These are phyloP conservation scores for Phaeolepiota aurea DNA, from an alignment of 768 basidiomycete species.

Conservation along the genomic window DNA sequence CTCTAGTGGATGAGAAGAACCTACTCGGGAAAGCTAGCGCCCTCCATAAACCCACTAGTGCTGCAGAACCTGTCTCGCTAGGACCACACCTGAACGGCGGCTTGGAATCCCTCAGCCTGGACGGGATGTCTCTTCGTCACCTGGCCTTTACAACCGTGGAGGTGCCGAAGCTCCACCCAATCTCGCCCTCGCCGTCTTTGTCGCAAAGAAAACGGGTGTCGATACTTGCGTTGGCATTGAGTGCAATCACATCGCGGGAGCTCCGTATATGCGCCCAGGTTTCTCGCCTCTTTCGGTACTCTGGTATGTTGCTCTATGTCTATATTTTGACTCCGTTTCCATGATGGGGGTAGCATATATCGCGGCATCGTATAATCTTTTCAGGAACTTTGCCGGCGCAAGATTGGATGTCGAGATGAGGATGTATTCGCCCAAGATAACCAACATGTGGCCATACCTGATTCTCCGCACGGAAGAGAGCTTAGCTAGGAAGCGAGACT, in stretches of 20 bases:
- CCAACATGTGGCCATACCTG: slow-evolving; percentile 72
- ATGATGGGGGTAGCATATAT: slow-evolving; percentile 41
- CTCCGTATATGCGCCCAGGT: slow-evolving; percentile 39
- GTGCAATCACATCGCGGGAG: slow-evolving; percentile 34
- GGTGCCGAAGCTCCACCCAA: slow-evolving; percentile 22
- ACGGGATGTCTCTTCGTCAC: slow-evolving; percentile 12
- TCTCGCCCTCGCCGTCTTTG: slow-evolving; percentile 51
- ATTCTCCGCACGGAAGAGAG: slow-evolving; percentile 38
- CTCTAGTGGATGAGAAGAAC: slow-evolving; percentile 11
- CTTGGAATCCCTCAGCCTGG: no score
- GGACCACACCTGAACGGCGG: no score
- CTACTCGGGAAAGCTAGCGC: neutral
- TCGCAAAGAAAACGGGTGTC: slow-evolving; percentile 49
- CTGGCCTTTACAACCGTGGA: slow-evolving; percentile 25
- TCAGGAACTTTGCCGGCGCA: slow-evolving; percentile 36
- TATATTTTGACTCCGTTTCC: neutral
- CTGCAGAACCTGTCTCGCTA: neutral
- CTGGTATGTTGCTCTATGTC: slow-evolving; percentile 29
- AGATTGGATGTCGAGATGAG: slow-evolving; percentile 33
- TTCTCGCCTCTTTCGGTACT: slow-evolving; percentile 55
- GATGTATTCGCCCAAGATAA: slow-evolving; percentile 33
- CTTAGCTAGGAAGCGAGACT: slow-evolving; percentile 24
- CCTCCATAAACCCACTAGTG: neutral
- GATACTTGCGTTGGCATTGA: slow-evolving; percentile 45
- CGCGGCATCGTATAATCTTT: slow-evolving; percentile 45